These are phyloP conservation scores for Didymosphaeria variabile DNA, from an alignment of 2,329 filamentous ascomycete species.

Conservation along the genomic window DNA sequence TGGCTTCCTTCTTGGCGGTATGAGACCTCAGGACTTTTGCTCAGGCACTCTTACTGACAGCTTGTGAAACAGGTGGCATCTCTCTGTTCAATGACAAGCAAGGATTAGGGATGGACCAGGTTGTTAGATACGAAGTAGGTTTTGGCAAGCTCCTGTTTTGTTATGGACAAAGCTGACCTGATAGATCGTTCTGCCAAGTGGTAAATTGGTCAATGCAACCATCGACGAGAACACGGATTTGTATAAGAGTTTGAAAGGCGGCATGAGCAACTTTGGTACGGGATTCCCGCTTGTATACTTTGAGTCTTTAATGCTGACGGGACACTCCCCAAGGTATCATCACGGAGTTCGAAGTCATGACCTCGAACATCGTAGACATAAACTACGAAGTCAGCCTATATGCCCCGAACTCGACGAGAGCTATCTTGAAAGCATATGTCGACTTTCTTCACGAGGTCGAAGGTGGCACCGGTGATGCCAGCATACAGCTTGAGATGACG, in stretches of 20 bases:
- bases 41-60: background rate
- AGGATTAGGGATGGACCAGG: background rate
- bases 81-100: background rate
- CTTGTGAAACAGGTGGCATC: background rate
- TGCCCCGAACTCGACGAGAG: background rate
- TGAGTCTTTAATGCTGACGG: background rate
- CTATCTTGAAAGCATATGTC: background rate
- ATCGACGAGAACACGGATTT: background rate
- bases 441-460: background rate
- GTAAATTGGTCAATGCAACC: background rate
- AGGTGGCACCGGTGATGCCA: background rate
- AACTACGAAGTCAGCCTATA: background rate
- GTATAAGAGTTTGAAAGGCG: background rate
- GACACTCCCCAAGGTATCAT: background rate
- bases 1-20: background rate
- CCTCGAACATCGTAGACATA: background rate
- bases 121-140: slow-evolving; percentile 1
- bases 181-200: background rate
- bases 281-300: background rate
- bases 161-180: background rate
- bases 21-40: background rate
- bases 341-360: background rate
- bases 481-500: background rate
- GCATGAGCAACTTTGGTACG: background rate
- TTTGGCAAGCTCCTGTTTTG: background rate